A percentile compares a stretch with the other conserved stretches of the same genome.
Conservation (phyloP, 306 rosid species). For the Cicer bijugum region DNA sequence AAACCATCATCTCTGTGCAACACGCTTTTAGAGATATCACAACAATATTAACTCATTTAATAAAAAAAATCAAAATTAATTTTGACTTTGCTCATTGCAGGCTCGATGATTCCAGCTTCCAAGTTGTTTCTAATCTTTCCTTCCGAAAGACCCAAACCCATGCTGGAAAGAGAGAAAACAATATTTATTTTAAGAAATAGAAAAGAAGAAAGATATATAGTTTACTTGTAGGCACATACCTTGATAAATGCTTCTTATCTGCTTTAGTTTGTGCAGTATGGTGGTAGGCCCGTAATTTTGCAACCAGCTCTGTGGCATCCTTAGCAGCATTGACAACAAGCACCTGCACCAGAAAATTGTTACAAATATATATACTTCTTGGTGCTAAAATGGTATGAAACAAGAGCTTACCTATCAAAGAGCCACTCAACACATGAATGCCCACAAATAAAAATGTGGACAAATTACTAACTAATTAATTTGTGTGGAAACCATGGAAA, state of each 20-base stretch:
- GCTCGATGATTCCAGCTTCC: constrained; percentile 99
- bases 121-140: constrained; percentile 83
- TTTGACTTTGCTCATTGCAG: constrained; percentile 99
- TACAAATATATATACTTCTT: constrained; percentile 6
- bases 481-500: constrained; percentile 3
- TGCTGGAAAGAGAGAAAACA: constrained; percentile 51
- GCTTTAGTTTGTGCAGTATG: constrained; percentile 87
- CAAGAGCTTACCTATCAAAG: neutral
- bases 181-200: constrained; percentile 5
- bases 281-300: constrained; percentile 88
- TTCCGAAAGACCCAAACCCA: constrained; percentile 85
- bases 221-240: constrained; percentile 54
- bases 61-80: constrained; percentile 49
- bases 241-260: constrained; percentile 83
- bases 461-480: neutral
- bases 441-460: neutral
- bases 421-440: neutral
- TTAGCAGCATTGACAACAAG: constrained; percentile 97
- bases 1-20: too few relatives aligned
- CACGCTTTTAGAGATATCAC: too few relatives aligned
- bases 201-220: neutral
- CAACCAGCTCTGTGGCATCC: constrained; percentile 93
- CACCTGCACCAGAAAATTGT: constrained; percentile 59
- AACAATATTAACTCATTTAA: too few relatives aligned
- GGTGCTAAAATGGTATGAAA: constrained; percentile 5